A percentile compares a stretch with the other conserved stretches of the same genome.
Conservation (phyloP, 2,329 filamentous ascomycete species). For the Penicillium expansum region DNA sequence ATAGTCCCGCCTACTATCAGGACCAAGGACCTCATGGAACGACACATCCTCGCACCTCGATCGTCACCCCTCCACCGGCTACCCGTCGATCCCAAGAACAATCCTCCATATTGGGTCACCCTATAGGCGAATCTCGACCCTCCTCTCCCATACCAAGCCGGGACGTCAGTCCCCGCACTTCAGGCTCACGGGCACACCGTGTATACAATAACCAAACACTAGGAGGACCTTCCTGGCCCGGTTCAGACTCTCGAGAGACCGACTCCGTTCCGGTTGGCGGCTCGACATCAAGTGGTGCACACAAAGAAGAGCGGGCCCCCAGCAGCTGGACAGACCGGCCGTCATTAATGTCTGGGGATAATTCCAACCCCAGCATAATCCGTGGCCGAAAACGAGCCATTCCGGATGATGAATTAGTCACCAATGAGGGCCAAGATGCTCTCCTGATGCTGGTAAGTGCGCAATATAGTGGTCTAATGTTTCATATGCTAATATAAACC, state of each 20-base stretch:
- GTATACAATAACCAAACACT: slow-evolving; percentile 11
- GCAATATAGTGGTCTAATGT: background rate
- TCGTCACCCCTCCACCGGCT: slow-evolving; percentile 20
- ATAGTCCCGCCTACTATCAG: slow-evolving; percentile 36
- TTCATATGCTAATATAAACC: slow-evolving; percentile 11
- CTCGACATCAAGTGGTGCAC: slow-evolving; percentile 27
- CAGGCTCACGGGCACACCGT: slow-evolving; percentile 26
- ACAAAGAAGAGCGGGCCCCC: slow-evolving; percentile 32
- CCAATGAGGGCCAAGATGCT: slow-evolving; percentile 40
- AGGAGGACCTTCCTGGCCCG: slow-evolving; percentile 20
- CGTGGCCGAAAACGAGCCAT: slow-evolving; percentile 30
- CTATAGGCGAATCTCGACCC: slow-evolving; percentile 10
- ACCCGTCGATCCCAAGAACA: slow-evolving; percentile 21
- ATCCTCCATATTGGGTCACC: slow-evolving; percentile 15
- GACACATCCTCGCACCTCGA: slow-evolving; percentile 21
- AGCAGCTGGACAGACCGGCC: slow-evolving; percentile 36
- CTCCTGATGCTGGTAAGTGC: slow-evolving; percentile 43
- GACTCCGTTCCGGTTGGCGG: slow-evolving; percentile 23
- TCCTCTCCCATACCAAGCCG: slow-evolving; percentile 14
- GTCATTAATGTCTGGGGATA: slow-evolving; percentile 36
- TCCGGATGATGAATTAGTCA: slow-evolving; percentile 25
- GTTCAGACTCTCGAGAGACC: slow-evolving; percentile 21
- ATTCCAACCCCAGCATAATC: slow-evolving; percentile 22
- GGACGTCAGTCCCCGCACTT: slow-evolving; percentile 23
- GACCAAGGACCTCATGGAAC: slow-evolving; percentile 27